These are phyloP conservation scores for Thalassiosira ordinaria DNA, from an alignment of 352 stramenopile species.

Conservation along the genomic window DNA sequence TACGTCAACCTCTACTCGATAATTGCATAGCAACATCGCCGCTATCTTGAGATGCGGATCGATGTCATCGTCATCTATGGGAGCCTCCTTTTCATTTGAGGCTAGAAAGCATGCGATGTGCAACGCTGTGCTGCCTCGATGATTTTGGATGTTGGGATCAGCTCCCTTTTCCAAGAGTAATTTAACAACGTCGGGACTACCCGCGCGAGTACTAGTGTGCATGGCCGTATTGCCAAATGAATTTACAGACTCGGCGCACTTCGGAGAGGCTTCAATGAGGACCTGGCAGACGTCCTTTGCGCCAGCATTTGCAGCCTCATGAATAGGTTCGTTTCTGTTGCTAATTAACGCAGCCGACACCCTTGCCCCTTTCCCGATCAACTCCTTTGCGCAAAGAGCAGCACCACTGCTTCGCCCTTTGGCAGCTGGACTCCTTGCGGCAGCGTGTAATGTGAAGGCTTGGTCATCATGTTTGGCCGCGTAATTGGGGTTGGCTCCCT, in stretches of 20 bases:
- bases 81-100: background rate
- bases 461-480: slow-evolving; percentile 1
- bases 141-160: slow-evolving; percentile 38
- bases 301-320: slow-evolving; percentile 16
- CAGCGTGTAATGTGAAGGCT: slow-evolving; percentile 20
- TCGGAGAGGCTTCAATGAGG: slow-evolving; percentile 18
- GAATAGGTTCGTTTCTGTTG: slow-evolving; percentile 21
- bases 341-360: slow-evolving; percentile 21
- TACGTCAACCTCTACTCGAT: slow-evolving; percentile 14
- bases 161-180: slow-evolving; percentile 33
- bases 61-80: background rate
- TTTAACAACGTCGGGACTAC: slow-evolving; percentile 21
- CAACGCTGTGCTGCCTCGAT: slow-evolving; percentile 24
- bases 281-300: slow-evolving; percentile 11
- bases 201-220: slow-evolving; percentile 7
- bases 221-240: slow-evolving; percentile 39
- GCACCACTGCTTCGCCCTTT: no score
- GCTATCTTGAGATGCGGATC: slow-evolving; percentile 35
- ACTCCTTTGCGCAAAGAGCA: slow-evolving; percentile 33
- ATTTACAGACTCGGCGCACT: slow-evolving; percentile 22
- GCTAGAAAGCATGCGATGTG: slow-evolving; percentile 26
- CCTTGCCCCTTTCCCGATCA: slow-evolving; percentile 27
- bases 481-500: slow-evolving; percentile 42
- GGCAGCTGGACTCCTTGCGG: slow-evolving; percentile 9
- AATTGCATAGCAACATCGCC: slow-evolving; percentile 21